Conservation (phyloP, 345 rosid genomes). For the Brassica carinata region DNA sequence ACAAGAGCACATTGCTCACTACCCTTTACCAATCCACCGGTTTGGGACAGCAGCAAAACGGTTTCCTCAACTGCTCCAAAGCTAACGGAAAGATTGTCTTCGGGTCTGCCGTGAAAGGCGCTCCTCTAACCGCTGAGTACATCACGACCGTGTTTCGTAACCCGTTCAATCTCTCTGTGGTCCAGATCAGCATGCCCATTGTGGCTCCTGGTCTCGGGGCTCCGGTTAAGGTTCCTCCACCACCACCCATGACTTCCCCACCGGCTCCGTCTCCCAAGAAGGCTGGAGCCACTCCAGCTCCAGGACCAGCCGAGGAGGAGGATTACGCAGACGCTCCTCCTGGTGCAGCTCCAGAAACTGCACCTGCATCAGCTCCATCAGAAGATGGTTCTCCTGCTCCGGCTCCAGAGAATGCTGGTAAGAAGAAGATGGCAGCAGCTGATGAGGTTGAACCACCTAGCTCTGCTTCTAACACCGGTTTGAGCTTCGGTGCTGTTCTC, state of each 20-base stretch:
- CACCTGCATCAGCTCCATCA: slow-evolving; percentile 41
- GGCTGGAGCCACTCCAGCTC: slow-evolving; percentile 36
- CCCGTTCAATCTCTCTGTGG: slow-evolving; percentile 73
- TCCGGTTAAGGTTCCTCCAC: slow-evolving; percentile 46
- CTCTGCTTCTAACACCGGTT: slow-evolving; percentile 36
- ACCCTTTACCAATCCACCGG: slow-evolving; percentile 75
- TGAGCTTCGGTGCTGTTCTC: slow-evolving; percentile 37
- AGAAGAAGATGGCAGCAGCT: slow-evolving; percentile 37
- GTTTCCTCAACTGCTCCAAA: slow-evolving; percentile 60
- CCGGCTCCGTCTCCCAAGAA: slow-evolving; percentile 45
- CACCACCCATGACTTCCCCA: slow-evolving; percentile 45
- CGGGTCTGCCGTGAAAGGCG: slow-evolving; percentile 56
- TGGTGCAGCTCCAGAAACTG: slow-evolving; percentile 30
- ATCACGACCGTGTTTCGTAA: slow-evolving; percentile 45
- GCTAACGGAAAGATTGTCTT: slow-evolving; percentile 46
- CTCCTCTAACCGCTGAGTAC: slow-evolving; percentile 49
- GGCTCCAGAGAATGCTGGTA: slow-evolving; percentile 27
- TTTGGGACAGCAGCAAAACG: slow-evolving; percentile 49
- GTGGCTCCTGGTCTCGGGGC: slow-evolving; percentile 60
- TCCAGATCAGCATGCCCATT: slow-evolving; percentile 63
- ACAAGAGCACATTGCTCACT: slow-evolving; percentile 50
- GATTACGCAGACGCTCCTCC: slow-evolving; percentile 30
- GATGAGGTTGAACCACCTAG: slow-evolving; percentile 37
- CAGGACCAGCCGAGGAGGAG: slow-evolving; percentile 38
- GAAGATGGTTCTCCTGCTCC: slow-evolving; percentile 33